phyloP scores from a whole-genome alignment of 208 protist genomes.

The Blechomonas ayalai region DNA sequence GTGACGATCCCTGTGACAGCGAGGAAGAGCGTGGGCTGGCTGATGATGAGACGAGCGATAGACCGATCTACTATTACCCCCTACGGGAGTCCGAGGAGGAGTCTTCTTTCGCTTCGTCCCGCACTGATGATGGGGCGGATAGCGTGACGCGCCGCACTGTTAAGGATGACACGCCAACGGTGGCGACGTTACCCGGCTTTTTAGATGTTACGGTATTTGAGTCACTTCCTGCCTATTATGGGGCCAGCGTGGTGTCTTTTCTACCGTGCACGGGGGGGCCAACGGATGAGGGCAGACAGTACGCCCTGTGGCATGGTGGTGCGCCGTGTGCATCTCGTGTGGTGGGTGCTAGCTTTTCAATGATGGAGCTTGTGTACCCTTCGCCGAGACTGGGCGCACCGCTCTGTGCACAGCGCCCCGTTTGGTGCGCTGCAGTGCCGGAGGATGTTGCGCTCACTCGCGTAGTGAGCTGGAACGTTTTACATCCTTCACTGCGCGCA shows the following conservation, averaged over 20 bases:
- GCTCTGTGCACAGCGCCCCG: constrained; percentile 6
- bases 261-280: background rate
- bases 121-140: constrained; percentile 8
- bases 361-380: background rate
- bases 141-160: no score
- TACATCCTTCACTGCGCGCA: no score
- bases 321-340: no score
- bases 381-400: background rate
- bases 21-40: constrained; percentile 74
- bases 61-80: constrained; percentile 60
- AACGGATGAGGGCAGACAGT: no score
- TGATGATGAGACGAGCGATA: constrained; percentile 46
- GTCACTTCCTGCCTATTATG: constrained; percentile 22
- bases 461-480: no score
- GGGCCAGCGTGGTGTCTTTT: constrained; percentile 24
- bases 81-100: constrained; percentile 39
- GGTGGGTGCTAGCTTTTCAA: no score
- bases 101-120: constrained; percentile 1
- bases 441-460: no score
- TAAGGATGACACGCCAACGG: constrained; percentile 1
- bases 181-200: constrained; percentile 17
- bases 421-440: constrained; percentile 23
- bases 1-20: constrained; percentile 79
- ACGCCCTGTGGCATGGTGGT: no score
- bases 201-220: constrained; percentile 32